phyloP scores from a whole-genome alignment of 257 asterid species.

The Solanum pimpinellifolium region DNA sequence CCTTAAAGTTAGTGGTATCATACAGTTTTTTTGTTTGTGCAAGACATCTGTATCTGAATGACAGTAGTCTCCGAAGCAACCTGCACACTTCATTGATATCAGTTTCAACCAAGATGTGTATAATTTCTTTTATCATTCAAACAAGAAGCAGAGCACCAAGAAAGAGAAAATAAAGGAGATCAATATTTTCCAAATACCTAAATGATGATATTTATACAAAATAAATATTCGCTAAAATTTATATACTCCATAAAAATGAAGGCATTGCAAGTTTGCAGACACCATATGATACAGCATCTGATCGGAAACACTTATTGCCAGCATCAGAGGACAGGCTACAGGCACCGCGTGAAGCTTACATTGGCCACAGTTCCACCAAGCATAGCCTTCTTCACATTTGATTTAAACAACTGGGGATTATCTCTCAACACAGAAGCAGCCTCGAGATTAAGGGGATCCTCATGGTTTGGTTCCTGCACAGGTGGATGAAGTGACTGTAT shows the following conservation, averaged over 20 bases:
- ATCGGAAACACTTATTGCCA: not conserved
- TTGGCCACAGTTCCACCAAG: constrained; percentile 34
- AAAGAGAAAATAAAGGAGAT: not conserved
- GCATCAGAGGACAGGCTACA: constrained; percentile 1
- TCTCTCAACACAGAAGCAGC: constrained; percentile 33
- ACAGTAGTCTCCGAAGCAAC: not conserved
- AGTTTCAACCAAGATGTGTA: not conserved
- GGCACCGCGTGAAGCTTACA: constrained; percentile 19
- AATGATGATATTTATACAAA: not conserved
- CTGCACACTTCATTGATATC: not conserved
- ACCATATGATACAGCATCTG: not conserved
- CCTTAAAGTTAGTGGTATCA: not conserved
- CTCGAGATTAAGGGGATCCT: constrained; percentile 31
- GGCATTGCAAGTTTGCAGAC: not conserved
- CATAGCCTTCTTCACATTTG: constrained; percentile 41
- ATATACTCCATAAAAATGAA: not conserved
- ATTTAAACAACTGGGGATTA: constrained; percentile 21
- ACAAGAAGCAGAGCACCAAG: not conserved
- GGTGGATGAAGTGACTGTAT: not conserved
- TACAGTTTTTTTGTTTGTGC: not conserved
- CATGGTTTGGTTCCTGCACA: constrained; percentile 28
- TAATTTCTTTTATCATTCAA: not conserved
- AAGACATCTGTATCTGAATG: not conserved
- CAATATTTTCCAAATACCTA: not conserved
- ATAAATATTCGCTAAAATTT: not conserved